Conservation (phyloP, 352 stramenopile species). For the Globisporangium parvum region DNA sequence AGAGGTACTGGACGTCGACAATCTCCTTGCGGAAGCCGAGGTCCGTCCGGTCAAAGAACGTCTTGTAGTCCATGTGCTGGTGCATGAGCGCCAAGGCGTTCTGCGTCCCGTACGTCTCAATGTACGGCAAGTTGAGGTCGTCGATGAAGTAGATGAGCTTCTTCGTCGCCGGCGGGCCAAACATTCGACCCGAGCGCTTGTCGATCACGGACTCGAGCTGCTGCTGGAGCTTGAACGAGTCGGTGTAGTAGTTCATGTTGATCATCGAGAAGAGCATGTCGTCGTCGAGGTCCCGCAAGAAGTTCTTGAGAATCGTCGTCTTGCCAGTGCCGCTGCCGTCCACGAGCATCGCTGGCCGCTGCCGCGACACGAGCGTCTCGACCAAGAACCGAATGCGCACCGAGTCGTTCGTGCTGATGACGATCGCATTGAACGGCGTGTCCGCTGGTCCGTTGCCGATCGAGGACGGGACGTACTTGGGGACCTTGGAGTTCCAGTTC, state of each 20-base stretch:
- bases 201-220: conserved; percentile 97
- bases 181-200: conserved; percentile 93
- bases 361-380: conserved; percentile 90
- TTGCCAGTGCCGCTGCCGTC: conserved; percentile 96
- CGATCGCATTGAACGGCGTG: conserved; percentile 95
- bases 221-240: conserved; percentile 92
- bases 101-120: conserved; percentile 96
- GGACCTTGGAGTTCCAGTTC: conserved; percentile 91
- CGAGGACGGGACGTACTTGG: conserved; percentile 83
- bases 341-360: conserved; percentile 94
- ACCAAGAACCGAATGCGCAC: conserved; percentile 94
- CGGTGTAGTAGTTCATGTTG: conserved; percentile 97
- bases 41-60: conserved; percentile 93
- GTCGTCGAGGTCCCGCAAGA: conserved; percentile 86
- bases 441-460: conserved; percentile 93
- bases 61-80: conserved; percentile 95
- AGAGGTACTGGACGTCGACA: conserved; percentile 95
- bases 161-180: conserved; percentile 93
- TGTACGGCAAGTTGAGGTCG: conserved; percentile 95
- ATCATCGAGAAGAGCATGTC: conserved; percentile 96
- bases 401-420: conserved; percentile 95
- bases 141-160: conserved; percentile 97
- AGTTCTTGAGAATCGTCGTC: conserved; percentile 96
- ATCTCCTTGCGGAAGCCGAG: conserved; percentile 96
- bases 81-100: conserved; percentile 93